Evolutionary conservation across 2,329 filamentous ascomycete genomes (phyloP).

Genomic region (Hansfordia pulvinata): DNA sequence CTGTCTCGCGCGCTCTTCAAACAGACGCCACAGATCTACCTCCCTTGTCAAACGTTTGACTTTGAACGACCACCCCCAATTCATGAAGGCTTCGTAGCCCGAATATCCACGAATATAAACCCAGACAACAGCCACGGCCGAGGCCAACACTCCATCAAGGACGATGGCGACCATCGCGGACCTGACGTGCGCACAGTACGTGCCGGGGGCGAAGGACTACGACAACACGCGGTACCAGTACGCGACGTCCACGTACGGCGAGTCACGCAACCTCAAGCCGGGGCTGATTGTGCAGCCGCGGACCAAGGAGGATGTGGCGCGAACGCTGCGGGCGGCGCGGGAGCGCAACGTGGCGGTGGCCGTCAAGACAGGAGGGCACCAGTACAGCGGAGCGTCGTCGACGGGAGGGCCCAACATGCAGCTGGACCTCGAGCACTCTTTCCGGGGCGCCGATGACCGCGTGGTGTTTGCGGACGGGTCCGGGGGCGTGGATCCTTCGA

Average conservation of each 20-base stretch:
- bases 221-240: conserved; percentile 24
- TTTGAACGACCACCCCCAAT: no score
- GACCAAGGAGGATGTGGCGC: conserved; percentile 25
- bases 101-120: no score
- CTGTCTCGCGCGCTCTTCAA: no score
- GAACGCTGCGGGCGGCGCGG: conserved; percentile 24
- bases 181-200: no score
- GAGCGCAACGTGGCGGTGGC: conserved; percentile 25
- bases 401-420: conserved; percentile 29
- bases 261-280: conserved; percentile 27
- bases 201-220: no score
- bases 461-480: conserved; percentile 17
- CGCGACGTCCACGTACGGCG: conserved; percentile 25
- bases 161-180: no score
- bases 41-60: no score
- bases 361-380: conserved; percentile 31
- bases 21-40: no score
- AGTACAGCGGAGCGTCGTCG: conserved; percentile 34
- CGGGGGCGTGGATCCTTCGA: no score
- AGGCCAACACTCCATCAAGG: no score
- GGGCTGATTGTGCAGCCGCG: conserved; percentile 28
- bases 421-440: conserved; percentile 26
- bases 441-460: conserved; percentile 16
- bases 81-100: no score
- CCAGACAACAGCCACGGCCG: no score